Base-by-base conservation (phyloP, 768 basidiomycete genomes). In the Boletus pseudo-olivaceus region DNA sequence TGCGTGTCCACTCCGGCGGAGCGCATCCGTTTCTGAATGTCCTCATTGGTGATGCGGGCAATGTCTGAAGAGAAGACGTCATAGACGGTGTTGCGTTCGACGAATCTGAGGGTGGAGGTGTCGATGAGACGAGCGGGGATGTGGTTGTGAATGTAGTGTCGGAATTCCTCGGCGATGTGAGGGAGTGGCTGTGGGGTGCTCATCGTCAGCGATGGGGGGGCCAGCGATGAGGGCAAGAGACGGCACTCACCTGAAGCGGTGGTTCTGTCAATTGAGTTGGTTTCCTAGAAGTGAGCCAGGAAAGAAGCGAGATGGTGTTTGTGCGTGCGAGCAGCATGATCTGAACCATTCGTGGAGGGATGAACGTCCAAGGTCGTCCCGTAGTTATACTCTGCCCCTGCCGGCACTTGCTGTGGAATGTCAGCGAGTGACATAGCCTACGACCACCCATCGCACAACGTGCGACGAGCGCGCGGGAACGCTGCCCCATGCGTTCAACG, bases 91-190 rank as follows among this genome's bases (percentile, higher is more conserved):
- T 39, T 7, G 23, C 66, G 67, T 10, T 66, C 56, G 41, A 67
- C 58, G 23, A 67, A 67, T 7, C 33, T 57, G 56, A 67, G 19
- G 0, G 12, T 63, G 20, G 56, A 27, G 1, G 64, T 61, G 46
- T 69, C 62, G 17, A 67, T 67, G 12, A 67, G 53, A 12, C 67
- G 65, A 12, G 55, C 41, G 14, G 66, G 66, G 17, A 67, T 60
- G n/a, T 69, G 57, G 30, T 69, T 67, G 19, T 11, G 41, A 40
- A 69, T 60, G 53, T 69, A 65, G 4, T 58, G 10, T 5, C 15
- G 54, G 38, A 67, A 69, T 26, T 44, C 63, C 0, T 56, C 39
- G 1, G 41, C 49, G 9, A 66, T 49, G 15, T 56, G 20, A 9
- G 45, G 1, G 15, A 38, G 40, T 5, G 49, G 53, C 55, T 64